Evolutionary conservation across 225 moss, liverwort and hornwort species (phyloP).

Genomic region (Physcomitrellopsis africana): DNA sequence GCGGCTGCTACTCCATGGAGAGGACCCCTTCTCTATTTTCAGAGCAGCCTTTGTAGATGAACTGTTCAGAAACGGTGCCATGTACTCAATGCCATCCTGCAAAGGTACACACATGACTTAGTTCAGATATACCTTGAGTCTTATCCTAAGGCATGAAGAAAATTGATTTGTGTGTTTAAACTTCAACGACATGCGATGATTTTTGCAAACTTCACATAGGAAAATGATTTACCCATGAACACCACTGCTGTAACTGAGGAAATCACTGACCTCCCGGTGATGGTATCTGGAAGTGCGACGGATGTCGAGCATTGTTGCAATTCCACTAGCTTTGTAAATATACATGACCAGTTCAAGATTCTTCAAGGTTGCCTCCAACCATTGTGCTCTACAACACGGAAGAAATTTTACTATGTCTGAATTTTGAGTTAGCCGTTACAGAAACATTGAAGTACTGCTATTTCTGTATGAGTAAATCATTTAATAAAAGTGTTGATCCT

Average conservation of each 20-base stretch:
- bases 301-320: slow-evolving; percentile 84
- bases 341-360: slow-evolving; percentile 71
- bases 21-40: slow-evolving; percentile 61
- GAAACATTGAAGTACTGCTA: no score
- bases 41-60: slow-evolving; percentile 62
- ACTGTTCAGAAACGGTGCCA: slow-evolving; percentile 82
- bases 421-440: no score
- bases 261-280: slow-evolving; percentile 65
- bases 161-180: neutral
- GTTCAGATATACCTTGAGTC: no score
- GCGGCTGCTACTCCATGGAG: slow-evolving; percentile 75
- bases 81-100: slow-evolving; percentile 80
- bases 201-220: neutral
- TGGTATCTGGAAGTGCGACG: slow-evolving; percentile 81
- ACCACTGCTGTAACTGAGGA: neutral
- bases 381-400: slow-evolving; percentile 56
- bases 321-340: slow-evolving; percentile 74
- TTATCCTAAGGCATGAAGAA: neutral
- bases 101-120: neutral
- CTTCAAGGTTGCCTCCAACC: slow-evolving; percentile 74
- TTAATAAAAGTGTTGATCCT: slow-evolving; percentile 21
- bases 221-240: neutral
- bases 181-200: no score
- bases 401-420: neutral
- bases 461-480: neutral